Evolutionary conservation across 495 filamentous ascomycete species (phyloP), one percentile per base, ranked within the genome.

Genomic region (Penicillium steckii): DNA sequence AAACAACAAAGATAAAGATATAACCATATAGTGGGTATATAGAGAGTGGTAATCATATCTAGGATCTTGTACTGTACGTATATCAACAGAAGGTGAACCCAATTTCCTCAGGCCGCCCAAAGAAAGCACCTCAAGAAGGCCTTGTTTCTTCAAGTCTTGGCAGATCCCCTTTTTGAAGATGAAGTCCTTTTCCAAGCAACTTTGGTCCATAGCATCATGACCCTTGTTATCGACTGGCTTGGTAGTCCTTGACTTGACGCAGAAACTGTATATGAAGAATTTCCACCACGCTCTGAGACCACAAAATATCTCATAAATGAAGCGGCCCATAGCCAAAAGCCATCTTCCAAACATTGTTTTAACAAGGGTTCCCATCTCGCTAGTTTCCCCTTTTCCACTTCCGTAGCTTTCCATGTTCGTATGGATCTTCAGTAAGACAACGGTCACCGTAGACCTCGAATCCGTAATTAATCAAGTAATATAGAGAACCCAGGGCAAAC

Each of bases 401-500:
- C 51, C 41, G 55, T 64, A 26, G 55, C n/a, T n/a, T 63, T 17
- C 66, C 62, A 65, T 73, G 66, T 1, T 74, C 66, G n/a, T 62
- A 50, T 38, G 62, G 61, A 64, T 69, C 64, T 9, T 72, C 60
- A 23, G 62, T 50, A 29, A 71, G 59, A 57, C 49, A 52, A 46
- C 46, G 62, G 59, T 73, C 65, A 25, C 55, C 63, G 56, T 67
- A 70, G 52, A 73, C 64, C 46, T 70, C 66, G 59, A 70, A 67
- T 4, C 67, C 69, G 43, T 75, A 73, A 45, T 70, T 71, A 15
- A 74, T 71, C 2, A 65, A 33, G 44, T 74, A 74, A 50, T 53
- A 72, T 19, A 72, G 45, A n/a, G 65, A 71, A 43, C 69, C 71
- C 21, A 72, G 61, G 25, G 69, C 66, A 24, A 74, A 72, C 29